Percentiles rank a stretch among this genome's conserved stretches.
phyloP scores from a whole-genome alignment of 306 rosid species.

The Cucumis sativus region DNA sequence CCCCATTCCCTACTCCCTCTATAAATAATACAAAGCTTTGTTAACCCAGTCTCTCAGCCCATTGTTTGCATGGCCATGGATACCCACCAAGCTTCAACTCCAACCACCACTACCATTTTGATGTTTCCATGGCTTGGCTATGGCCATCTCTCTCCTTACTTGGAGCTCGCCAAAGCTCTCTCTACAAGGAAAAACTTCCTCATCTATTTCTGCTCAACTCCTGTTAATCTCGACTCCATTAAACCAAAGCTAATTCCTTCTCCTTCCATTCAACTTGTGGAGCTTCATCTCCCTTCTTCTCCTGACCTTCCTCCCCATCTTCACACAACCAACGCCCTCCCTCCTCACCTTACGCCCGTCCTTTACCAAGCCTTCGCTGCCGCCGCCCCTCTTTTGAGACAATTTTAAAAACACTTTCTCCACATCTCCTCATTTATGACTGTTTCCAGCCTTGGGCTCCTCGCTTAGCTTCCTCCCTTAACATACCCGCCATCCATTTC shows the following conservation, averaged over 20 bases:
- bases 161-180: slow-evolving; percentile 3
- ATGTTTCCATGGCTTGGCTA: slow-evolving; percentile 7
- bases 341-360: slow-evolving; percentile 12
- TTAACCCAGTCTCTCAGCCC: too few relatives aligned
- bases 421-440: slow-evolving; percentile 20
- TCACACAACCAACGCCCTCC: slow-evolving; percentile 23
- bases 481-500: slow-evolving; percentile 14
- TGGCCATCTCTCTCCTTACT: neutral
- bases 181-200: neutral
- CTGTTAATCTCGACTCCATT: neutral
- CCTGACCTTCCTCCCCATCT: slow-evolving; percentile 11
- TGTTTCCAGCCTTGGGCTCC: slow-evolving; percentile 25
- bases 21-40: too few relatives aligned
- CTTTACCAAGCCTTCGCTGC: slow-evolving; percentile 16
- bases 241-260: neutral
- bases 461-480: neutral
- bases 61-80: neutral
- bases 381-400: slow-evolving; percentile 9
- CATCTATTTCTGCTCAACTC: slow-evolving; percentile 2
- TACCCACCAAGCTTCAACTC: neutral
- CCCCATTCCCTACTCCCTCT: too few relatives aligned
- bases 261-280: neutral
- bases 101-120: neutral
- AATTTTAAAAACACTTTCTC: slow-evolving; percentile 8
- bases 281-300: neutral